Evolutionary conservation across 75 land plant genomes (phyloP).

Genomic region (Picea sitchensis): DNA sequence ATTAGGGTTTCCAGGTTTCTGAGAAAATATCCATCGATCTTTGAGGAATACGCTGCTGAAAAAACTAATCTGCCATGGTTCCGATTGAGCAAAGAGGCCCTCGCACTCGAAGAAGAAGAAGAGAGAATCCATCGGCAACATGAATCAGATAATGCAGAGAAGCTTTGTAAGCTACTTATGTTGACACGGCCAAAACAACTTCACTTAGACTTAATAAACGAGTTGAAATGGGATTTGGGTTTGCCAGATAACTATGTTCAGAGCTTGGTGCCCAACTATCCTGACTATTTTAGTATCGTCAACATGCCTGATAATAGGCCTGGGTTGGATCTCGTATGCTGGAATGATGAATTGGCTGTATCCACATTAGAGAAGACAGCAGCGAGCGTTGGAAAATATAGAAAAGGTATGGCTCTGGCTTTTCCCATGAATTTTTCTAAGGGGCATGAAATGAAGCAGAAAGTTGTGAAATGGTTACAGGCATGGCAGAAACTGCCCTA

Average conservation of each 20-base stretch:
- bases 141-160: constrained; percentile 29
- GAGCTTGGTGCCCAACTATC: constrained; percentile 50
- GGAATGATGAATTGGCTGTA: constrained; percentile 62
- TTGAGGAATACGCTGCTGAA: constrained; percentile 28
- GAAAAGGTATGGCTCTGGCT: constrained; percentile 36
- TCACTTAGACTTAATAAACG: constrained; percentile 29
- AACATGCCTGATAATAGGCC: constrained; percentile 15
- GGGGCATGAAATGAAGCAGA: constrained; percentile 51
- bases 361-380: constrained; percentile 61
- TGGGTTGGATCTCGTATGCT: constrained; percentile 72
- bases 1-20: constrained; percentile 43
- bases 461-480: constrained; percentile 43
- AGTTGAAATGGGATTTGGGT: constrained; percentile 55
- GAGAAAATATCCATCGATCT: constrained; percentile 43
- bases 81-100: constrained; percentile 35
- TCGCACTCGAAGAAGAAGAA: constrained; percentile 51
- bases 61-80: constrained; percentile 37
- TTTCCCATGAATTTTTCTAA: constrained; percentile 35
- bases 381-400: constrained; percentile 12
- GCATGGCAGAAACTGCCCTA: constrained; percentile 80
- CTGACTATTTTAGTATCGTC: constrained; percentile 55
- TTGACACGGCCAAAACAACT: constrained; percentile 30
- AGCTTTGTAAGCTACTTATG: constrained; percentile 67
- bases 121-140: constrained; percentile 18
- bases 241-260: constrained; percentile 49